phyloP scores from a whole-genome alignment of 2,329 filamentous ascomycete species.

The Gnomoniopsis smithogilvyi region DNA sequence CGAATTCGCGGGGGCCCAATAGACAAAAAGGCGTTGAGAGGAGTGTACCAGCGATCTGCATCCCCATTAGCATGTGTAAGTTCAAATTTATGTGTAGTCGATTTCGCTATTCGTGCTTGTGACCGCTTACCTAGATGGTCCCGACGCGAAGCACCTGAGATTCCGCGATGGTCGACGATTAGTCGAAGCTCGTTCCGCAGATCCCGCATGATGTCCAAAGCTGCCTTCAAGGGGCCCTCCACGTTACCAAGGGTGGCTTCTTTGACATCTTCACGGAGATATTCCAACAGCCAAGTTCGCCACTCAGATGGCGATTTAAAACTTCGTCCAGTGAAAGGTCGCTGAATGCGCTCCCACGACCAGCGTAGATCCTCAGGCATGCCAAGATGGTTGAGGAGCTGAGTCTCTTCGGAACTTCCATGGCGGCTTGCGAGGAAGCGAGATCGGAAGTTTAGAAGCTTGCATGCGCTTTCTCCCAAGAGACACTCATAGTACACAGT shows the following conservation, averaged over 20 bases:
- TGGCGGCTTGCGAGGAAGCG: background rate
- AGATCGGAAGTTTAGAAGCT: background rate
- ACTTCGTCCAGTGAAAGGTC: background rate
- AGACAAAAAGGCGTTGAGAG: constrained; percentile 3
- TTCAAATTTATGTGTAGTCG: no score
- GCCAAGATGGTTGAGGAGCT: background rate
- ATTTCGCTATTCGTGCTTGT: no score
- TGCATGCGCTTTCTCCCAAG: background rate
- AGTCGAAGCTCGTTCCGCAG: constrained; percentile 7
- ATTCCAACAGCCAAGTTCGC: background rate
- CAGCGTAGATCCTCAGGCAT: background rate
- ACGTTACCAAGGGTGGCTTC: background rate
- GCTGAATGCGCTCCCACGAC: background rate
- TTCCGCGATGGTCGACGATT: background rate
- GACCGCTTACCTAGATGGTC: background rate
- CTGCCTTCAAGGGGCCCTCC: background rate
- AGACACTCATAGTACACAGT: background rate
- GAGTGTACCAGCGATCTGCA: constrained; percentile 1
- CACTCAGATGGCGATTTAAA: background rate
- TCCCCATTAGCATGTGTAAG: no score
- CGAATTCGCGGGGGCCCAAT: constrained; percentile 1
- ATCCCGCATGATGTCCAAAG: constrained; percentile 3
- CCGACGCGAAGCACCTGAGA: background rate
- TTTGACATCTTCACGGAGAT: background rate
- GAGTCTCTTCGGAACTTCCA: background rate